Percentiles rank a stretch among this genome's conserved stretches.
These are phyloP conservation scores for Diplogelasinospora grovesii DNA, from an alignment of 495 filamentous ascomycete species.

Conservation along the genomic window DNA sequence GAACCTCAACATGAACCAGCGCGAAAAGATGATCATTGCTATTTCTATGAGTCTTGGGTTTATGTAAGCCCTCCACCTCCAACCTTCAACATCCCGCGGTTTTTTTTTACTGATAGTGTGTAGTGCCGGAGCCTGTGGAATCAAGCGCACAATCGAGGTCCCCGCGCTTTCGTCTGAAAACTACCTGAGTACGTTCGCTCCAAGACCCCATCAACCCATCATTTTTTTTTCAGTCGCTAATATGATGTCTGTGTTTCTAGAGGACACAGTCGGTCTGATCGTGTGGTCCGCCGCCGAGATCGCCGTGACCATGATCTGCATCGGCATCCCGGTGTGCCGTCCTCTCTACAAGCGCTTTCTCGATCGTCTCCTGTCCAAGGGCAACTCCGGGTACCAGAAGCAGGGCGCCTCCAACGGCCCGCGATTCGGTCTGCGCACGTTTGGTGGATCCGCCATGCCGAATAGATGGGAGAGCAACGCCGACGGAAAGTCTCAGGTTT, in stretches of 20 bases:
- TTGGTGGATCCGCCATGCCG: slow-evolving; percentile 1
- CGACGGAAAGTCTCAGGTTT: background rate
- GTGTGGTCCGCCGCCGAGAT: slow-evolving; percentile 21
- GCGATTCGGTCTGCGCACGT: slow-evolving; percentile 3
- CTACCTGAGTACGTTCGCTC: slow-evolving; percentile 13
- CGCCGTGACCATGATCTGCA: slow-evolving; percentile 22
- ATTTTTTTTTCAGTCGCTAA: background rate
- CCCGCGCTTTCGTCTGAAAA: slow-evolving; percentile 15
- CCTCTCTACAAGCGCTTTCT: slow-evolving; percentile 14
- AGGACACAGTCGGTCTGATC: slow-evolving; percentile 20
- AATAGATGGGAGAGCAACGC: background rate
- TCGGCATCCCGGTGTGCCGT: slow-evolving; percentile 16
- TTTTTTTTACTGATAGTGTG: background rate
- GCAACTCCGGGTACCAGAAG: slow-evolving; percentile 4
- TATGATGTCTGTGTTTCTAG: no score
- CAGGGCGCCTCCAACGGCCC: slow-evolving; percentile 2
- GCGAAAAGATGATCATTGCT: slow-evolving; percentile 42
- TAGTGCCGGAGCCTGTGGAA: slow-evolving; percentile 19
- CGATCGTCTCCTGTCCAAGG: background rate
- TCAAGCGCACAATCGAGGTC: slow-evolving; percentile 17
- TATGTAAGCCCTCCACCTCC: slow-evolving; percentile 29
- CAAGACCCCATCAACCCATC: background rate
- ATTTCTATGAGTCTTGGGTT: slow-evolving; percentile 44
- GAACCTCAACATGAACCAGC: slow-evolving; percentile 40
- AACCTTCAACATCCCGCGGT: background rate